Conservation (phyloP, 2,329 filamentous ascomycete species). For the Cladophialophora exuberans region DNA sequence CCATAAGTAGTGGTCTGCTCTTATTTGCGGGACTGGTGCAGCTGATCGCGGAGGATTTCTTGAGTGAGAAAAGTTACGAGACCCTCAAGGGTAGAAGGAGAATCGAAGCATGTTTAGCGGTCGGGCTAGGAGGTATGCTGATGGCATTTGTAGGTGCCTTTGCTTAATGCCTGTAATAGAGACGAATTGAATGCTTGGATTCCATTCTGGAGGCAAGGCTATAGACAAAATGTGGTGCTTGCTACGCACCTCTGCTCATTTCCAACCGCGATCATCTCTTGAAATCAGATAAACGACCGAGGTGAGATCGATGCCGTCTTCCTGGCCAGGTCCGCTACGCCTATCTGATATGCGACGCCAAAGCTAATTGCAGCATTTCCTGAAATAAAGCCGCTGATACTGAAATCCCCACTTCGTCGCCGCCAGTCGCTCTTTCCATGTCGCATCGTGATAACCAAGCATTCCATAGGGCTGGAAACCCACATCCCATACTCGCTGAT, state of each 20-base stretch:
- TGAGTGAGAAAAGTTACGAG: constrained; percentile 67
- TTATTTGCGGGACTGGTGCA: constrained; percentile 84
- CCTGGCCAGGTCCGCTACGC: too few species aligned
- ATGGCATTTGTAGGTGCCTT: constrained; percentile 72
- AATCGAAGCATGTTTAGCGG: constrained; percentile 64
- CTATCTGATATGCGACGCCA: not conserved
- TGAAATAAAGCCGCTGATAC: not conserved
- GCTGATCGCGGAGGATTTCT: constrained; percentile 80
- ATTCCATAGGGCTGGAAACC: too few species aligned
- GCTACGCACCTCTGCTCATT: too few species aligned
- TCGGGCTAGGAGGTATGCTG: constrained; percentile 61
- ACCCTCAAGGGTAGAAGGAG: constrained; percentile 60
- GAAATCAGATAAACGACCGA: too few species aligned
- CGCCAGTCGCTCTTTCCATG: not conserved
- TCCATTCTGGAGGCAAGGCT: too few species aligned
- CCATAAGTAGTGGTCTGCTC: constrained; percentile 77
- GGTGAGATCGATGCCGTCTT: too few species aligned
- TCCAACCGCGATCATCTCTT: too few species aligned
- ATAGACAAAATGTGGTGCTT: too few species aligned
- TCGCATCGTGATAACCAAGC: too few species aligned
- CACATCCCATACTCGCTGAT: not conserved
- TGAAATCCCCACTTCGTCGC: not conserved
- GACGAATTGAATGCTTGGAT: too few species aligned
- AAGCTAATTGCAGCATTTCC: not conserved
- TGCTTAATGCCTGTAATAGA: constrained; percentile 50